Evolutionary conservation across 176 grass and related monocot genomes (phyloP).

Genomic region (Musa schizocarpa): DNA sequence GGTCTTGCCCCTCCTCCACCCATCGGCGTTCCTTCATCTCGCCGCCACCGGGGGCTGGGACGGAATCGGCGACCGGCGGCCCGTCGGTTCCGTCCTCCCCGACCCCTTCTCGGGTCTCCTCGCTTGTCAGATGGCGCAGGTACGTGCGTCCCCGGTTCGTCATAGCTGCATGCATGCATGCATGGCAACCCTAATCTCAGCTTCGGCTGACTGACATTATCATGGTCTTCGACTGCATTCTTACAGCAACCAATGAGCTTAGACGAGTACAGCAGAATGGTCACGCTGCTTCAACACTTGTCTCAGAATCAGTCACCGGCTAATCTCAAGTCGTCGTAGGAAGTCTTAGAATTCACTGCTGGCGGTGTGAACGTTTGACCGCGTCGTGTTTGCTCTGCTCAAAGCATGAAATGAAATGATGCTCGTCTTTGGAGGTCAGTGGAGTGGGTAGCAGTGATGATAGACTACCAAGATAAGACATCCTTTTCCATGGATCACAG

Average conservation of each 20-base stretch:
- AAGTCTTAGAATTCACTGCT: too few relatives aligned
- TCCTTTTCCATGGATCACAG: background rate
- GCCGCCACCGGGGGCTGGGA: slow-evolving; percentile 8
- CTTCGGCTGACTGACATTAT: background rate
- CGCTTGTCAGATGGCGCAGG: slow-evolving; percentile 45
- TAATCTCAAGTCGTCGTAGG: background rate
- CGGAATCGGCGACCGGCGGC: slow-evolving; percentile 21
- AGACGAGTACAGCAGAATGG: slow-evolving; percentile 71
- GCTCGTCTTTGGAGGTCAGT: background rate
- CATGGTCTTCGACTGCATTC: background rate
- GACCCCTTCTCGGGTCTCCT: slow-evolving; percentile 52
- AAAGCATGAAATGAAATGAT: background rate
- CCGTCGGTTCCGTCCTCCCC: slow-evolving; percentile 8
- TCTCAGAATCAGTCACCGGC: slow-evolving; percentile 16
- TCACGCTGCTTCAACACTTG: slow-evolving; percentile 46
- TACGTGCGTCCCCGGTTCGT: background rate
- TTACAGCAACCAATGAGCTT: slow-evolving; percentile 37
- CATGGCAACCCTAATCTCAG: background rate
- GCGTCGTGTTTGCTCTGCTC: too few relatives aligned
- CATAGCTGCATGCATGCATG: background rate
- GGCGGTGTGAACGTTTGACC: too few relatives aligned
- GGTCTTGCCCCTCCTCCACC: slow-evolving; percentile 30
- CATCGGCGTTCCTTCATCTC: slow-evolving; percentile 30
- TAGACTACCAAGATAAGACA: background rate
- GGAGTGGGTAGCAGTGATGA: background rate